These are phyloP conservation scores for Trichosporon faecale DNA, from an alignment of 1,284 basidiomycete species.

Conservation along the genomic window DNA sequence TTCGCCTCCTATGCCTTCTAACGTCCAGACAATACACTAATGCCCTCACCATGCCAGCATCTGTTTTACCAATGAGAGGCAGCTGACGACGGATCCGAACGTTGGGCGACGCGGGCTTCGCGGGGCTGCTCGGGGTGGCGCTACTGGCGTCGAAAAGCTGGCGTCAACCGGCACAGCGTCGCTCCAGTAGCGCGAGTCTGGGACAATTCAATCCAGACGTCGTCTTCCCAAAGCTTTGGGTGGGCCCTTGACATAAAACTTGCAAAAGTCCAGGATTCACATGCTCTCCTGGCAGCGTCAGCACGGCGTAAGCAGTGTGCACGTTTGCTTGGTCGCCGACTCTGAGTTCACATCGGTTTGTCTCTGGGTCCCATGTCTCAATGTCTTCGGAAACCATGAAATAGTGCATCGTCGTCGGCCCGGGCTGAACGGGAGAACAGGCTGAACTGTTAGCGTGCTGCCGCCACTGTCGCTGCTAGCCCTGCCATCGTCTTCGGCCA, in stretches of 20 bases:
- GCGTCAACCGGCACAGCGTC: no score
- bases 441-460: neutral
- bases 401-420: neutral
- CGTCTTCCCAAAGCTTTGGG: neutral
- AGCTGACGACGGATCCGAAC: slow-evolving; percentile 4
- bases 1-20: neutral
- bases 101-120: neutral
- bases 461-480: no score
- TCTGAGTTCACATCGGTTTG: no score
- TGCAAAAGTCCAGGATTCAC: neutral
- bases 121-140: neutral
- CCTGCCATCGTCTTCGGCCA: neutral
- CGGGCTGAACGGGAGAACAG: neutral
- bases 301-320: neutral
- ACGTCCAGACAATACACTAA: neutral
- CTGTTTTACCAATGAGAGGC: neutral
- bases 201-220: neutral
- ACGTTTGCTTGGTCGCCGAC: neutral
- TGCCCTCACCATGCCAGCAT: slow-evolving; percentile 3
- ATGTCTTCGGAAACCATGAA: neutral
- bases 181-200: neutral
- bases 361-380: no score
- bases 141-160: neutral
- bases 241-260: neutral
- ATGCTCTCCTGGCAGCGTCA: neutral